Evolutionary conservation across 2,329 filamentous ascomycete genomes (phyloP).

Genomic region (Diplodia seriata): DNA sequence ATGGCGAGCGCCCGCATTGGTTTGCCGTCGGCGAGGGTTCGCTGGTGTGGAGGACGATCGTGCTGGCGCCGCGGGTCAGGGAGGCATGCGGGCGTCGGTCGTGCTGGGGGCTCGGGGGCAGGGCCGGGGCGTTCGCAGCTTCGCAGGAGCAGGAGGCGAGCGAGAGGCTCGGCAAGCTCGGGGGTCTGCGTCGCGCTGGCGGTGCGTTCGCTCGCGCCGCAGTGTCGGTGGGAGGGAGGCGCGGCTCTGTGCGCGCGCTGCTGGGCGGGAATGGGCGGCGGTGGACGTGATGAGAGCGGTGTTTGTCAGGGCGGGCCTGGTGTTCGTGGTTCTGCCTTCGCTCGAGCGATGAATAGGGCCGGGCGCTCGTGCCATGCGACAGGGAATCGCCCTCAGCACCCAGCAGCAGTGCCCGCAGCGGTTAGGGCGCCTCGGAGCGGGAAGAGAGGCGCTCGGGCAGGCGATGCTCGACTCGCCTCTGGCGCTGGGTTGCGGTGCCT

Average conservation of each 20-base stretch:
- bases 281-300: constrained; percentile 16
- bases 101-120: constrained; percentile 14
- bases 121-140: constrained; percentile 25
- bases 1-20: constrained; percentile 32
- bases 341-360: constrained; percentile 28
- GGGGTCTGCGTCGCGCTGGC: not conserved
- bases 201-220: not conserved
- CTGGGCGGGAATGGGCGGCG: constrained; percentile 4
- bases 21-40: constrained; percentile 10
- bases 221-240: constrained; percentile 15
- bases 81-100: constrained; percentile 28
- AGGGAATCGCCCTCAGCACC: constrained; percentile 1
- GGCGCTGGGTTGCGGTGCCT: constrained; percentile 13
- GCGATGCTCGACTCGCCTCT: constrained; percentile 14
- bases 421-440: constrained; percentile 27
- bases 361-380: constrained; percentile 22
- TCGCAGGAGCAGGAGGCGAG: constrained; percentile 28
- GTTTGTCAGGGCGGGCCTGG: constrained; percentile 28
- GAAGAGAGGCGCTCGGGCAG: constrained; percentile 20
- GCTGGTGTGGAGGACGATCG: constrained; percentile 18
- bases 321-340: constrained; percentile 28
- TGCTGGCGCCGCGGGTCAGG: constrained; percentile 25
- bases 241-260: constrained; percentile 14
- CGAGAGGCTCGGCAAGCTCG: not conserved
- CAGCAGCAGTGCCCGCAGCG: constrained; percentile 7